phyloP scores from a whole-genome alignment of 768 basidiomycete genomes.

The Agaricus blazei region DNA sequence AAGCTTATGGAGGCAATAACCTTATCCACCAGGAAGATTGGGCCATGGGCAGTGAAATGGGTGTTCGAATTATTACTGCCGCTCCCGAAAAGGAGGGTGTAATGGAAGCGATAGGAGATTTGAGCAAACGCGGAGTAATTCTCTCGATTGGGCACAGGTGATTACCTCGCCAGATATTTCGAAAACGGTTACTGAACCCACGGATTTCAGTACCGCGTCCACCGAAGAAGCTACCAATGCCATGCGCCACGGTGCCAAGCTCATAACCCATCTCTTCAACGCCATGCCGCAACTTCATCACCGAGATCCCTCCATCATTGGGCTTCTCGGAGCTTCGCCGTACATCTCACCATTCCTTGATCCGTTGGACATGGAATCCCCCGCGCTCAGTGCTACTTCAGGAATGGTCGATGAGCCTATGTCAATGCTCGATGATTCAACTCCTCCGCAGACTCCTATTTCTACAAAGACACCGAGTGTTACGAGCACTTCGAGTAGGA shows the following conservation, averaged over 20 bases:
- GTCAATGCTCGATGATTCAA: background rate
- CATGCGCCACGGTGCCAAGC: slow-evolving; percentile 66
- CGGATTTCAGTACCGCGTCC: slow-evolving; percentile 54
- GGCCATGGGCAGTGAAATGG: slow-evolving; percentile 47
- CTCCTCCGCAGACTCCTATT: background rate
- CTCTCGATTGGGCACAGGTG: slow-evolving; percentile 92
- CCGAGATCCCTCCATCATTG: slow-evolving; percentile 88
- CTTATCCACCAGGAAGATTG: slow-evolving; percentile 62
- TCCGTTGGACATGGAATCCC: background rate
- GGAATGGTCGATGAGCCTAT: background rate
- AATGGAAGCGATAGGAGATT: slow-evolving; percentile 57
- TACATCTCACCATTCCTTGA: slow-evolving; percentile 35
- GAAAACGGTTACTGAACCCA: slow-evolving; percentile 4
- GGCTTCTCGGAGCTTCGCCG: slow-evolving; percentile 76
- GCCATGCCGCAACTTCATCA: slow-evolving; percentile 90
- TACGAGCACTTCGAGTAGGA: slow-evolving; percentile 10
- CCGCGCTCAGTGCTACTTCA: background rate
- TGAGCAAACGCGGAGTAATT: slow-evolving; percentile 60
- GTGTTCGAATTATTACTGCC: slow-evolving; percentile 77
- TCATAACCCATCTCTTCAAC: slow-evolving; percentile 92
- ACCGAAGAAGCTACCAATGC: slow-evolving; percentile 70
- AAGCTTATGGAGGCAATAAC: slow-evolving; percentile 66
- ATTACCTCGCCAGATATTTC: slow-evolving; percentile 5
- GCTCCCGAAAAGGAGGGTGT: slow-evolving; percentile 88
- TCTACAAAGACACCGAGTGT: slow-evolving; percentile 14